These are phyloP conservation scores for Meripilus lineatus DNA, from an alignment of 1,284 basidiomycete genomes.

Conservation along the genomic window DNA sequence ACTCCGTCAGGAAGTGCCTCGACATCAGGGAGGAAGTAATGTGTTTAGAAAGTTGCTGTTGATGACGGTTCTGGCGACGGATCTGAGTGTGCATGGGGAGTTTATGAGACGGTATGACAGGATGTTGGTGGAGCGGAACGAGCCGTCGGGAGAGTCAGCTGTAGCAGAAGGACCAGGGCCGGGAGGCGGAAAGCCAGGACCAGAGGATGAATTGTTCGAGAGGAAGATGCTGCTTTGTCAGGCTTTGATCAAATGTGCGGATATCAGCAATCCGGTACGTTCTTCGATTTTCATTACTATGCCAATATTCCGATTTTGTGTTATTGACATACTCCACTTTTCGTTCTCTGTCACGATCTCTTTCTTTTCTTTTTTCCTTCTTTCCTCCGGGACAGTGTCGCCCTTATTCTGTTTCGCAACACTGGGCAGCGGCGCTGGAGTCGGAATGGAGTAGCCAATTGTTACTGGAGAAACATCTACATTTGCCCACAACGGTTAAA, in stretches of 20 bases:
- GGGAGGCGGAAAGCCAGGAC: no score
- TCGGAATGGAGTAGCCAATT: constrained; percentile 90
- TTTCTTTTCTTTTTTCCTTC: constrained; percentile 11
- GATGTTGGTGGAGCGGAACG: constrained; percentile 28
- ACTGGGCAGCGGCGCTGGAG: constrained; percentile 86
- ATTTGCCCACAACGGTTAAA: constrained; percentile 70
- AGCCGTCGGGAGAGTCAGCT: no score
- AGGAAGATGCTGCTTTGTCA: constrained; percentile 80
- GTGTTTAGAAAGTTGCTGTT: constrained; percentile 72
- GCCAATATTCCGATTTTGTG: background rate
- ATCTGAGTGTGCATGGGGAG: constrained; percentile 85
- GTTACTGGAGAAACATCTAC: constrained; percentile 71
- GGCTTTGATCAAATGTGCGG: constrained; percentile 90
- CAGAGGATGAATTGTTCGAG: constrained; percentile 32
- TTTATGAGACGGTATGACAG: constrained; percentile 71
- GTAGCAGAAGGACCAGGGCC: no score
- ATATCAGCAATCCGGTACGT: constrained; percentile 93
- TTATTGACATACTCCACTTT: constrained; percentile 4
- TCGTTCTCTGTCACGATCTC: no score
- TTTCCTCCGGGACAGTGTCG: no score
- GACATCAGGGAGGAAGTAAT: constrained; percentile 22
- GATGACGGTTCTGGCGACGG: constrained; percentile 83
- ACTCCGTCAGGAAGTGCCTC: background rate
- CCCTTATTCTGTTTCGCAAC: constrained; percentile 83
- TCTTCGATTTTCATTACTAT: constrained; percentile 3